Evolutionary conservation across 352 stramenopile species (phyloP).

Genomic region (Phytophthora sansomeana): DNA sequence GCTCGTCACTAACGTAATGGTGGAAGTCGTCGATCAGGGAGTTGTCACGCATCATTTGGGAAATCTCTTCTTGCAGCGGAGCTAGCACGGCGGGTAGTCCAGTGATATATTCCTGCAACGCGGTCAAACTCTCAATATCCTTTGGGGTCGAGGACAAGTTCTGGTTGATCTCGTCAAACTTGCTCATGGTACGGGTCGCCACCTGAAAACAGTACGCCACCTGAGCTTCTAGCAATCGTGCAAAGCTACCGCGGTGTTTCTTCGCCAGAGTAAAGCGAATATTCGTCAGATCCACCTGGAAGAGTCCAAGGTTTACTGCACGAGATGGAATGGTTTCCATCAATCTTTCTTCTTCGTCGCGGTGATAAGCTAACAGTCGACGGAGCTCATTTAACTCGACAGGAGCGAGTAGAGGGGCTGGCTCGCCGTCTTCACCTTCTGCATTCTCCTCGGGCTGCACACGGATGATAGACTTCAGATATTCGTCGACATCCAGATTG

Average conservation of each 20-base stretch:
- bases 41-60: constrained; percentile 84
- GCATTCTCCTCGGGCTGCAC: constrained; percentile 44
- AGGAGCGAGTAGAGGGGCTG: constrained; percentile 57
- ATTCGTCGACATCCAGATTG: constrained; percentile 90
- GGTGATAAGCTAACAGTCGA: constrained; percentile 69
- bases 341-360: constrained; percentile 71
- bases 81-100: constrained; percentile 74
- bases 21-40: constrained; percentile 84
- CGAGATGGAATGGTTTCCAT: constrained; percentile 71
- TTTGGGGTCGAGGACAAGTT: constrained; percentile 83
- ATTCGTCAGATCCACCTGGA: constrained; percentile 82
- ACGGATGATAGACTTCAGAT: constrained; percentile 74
- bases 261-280: constrained; percentile 78
- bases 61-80: constrained; percentile 83
- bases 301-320: constrained; percentile 79
- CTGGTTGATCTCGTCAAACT: constrained; percentile 90
- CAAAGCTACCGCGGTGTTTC: constrained; percentile 84
- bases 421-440: constrained; percentile 49
- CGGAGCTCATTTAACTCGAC: constrained; percentile 82
- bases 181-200: constrained; percentile 69
- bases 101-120: constrained; percentile 89
- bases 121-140: constrained; percentile 93
- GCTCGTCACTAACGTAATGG: constrained; percentile 85
- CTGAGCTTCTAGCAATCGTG: constrained; percentile 75
- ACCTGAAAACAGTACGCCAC: constrained; percentile 72